A percentile compares a stretch with the other conserved stretches of the same genome.
These are phyloP conservation scores for Harrya chromipes DNA, from an alignment of 768 basidiomycete species.

Conservation along the genomic window DNA sequence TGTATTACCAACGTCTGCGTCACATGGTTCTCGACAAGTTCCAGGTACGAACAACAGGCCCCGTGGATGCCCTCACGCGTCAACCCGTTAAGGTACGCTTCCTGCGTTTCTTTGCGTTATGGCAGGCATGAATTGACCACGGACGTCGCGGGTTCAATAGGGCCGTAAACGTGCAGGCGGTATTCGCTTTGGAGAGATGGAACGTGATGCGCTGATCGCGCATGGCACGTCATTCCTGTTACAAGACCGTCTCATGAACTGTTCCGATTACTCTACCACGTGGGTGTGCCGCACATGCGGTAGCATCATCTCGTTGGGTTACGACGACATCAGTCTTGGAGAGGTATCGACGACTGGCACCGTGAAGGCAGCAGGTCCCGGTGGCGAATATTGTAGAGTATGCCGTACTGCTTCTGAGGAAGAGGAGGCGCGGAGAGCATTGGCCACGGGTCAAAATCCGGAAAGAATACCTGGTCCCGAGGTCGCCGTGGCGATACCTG, in stretches of 20 bases:
- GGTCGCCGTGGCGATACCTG: constrained; percentile 62
- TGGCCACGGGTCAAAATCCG: constrained; percentile 53
- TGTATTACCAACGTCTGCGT: constrained; percentile 97
- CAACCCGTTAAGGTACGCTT: constrained; percentile 90
- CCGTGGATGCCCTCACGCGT: constrained; percentile 91
- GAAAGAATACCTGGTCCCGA: constrained; percentile 44
- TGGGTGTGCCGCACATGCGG: constrained; percentile 99
- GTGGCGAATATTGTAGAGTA: constrained; percentile 94
- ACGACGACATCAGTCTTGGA: constrained; percentile 81
- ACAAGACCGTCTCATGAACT: constrained; percentile 99
- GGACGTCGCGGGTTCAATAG: constrained; percentile 37
- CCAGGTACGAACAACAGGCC: constrained; percentile 97
- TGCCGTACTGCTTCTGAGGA: constrained; percentile 74
- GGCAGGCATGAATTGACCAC: constrained; percentile 4
- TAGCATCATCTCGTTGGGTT: constrained; percentile 92
- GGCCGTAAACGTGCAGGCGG: constrained; percentile 98
- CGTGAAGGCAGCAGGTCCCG: constrained; percentile 62
- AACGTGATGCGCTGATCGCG: constrained; percentile 96
- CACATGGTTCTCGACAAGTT: constrained; percentile 99
- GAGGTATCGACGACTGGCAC: constrained; percentile 50
- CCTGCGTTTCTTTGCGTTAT: background rate
- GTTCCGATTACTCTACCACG: constrained; percentile 98
- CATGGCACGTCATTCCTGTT: constrained; percentile 98
- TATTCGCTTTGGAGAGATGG: constrained; percentile 99
- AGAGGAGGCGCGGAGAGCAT: constrained; percentile 56